Evolutionary conservation across 2,329 filamentous ascomycete species (phyloP), one percentile per base, ranked within the genome.

Genomic region (Rutstroemia sydowiana): DNA sequence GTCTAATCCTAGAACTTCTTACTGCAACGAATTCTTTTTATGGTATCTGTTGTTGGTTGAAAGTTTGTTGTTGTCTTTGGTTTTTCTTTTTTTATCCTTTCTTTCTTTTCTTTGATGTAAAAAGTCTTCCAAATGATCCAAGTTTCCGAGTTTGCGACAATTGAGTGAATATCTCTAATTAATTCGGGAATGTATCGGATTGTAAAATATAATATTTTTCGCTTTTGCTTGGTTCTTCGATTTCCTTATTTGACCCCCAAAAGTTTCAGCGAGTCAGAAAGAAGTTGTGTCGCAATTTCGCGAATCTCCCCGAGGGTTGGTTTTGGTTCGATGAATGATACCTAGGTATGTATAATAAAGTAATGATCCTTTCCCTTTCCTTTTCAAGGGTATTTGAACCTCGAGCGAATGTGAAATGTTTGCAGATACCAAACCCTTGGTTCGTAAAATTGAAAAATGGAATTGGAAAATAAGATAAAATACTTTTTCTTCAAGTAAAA

Each of bases 401-500:
- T 16, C 11, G 21, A 18, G 16, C n/a, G 37, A 40, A 26, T 23
- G 16, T 20, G 46, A 16, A 23, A 31, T n/a, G 26, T 50, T 30
- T 28, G 20, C n/a, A 9, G 31, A 20, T 45, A 28, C 40, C 48
- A 50, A 50, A 14, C 21, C 21, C 31, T 37, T 50, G 40, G 48
- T 18, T 45, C 16, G 40, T 40, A 40, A 18, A 40, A 10, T 8
- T 18, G 16, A 40, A 18, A 20, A 18, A 18, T n/a, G 7, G 8
- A 36, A n/a, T 36, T 36, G 34, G 34, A n/a, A 36, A 3, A 6
- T 13, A 16, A 13, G 16, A 23, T 42, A 39, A 14, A 43, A 43
- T 3, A 49, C 43, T 37, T 49, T 49, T 49, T 49, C 47, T 49
- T 43, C 18, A n/a, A n/a, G n/a, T n/a, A n/a, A n/a, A n/a, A n/a